Conservation (phyloP, 2,329 filamentous ascomycete species). For the Paecilomyces formosus region DNA sequence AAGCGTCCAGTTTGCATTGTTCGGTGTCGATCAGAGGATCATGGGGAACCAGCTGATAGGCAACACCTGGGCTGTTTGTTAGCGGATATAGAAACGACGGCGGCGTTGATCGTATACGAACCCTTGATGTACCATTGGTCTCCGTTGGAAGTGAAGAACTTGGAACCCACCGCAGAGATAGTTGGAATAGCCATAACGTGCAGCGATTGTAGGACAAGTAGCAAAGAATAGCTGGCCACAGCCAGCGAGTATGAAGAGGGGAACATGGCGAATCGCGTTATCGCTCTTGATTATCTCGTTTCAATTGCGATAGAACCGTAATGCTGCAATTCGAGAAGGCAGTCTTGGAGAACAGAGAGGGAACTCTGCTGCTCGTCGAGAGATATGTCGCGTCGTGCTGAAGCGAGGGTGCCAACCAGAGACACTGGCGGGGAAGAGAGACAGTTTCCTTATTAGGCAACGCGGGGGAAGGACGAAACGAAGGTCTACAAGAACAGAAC, state of each 20-base stretch:
- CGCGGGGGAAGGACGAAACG: neutral
- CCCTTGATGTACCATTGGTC: conserved; percentile 81
- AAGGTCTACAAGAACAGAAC: neutral
- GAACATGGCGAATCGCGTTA: conserved; percentile 3
- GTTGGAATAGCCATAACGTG: conserved; percentile 41
- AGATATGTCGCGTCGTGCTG: neutral
- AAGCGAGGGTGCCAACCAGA: neutral
- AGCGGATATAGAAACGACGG: neutral
- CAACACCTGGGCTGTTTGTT: conserved; percentile 50
- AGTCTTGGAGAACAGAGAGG: neutral
- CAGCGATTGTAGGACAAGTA: conserved; percentile 21
- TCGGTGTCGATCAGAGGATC: conserved; percentile 70
- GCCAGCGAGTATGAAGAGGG: conserved; percentile 2
- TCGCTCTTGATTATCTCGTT: neutral
- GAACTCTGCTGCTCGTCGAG: neutral
- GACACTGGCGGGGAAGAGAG: neutral
- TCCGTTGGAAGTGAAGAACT: conserved; percentile 77
- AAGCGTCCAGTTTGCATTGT: conserved; percentile 69
- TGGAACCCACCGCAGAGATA: conserved; percentile 61
- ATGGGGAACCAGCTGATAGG: conserved; percentile 59
- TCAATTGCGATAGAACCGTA: neutral
- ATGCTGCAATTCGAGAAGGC: neutral
- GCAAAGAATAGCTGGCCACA: conserved; percentile 10
- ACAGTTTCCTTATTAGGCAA: neutral
- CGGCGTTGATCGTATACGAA: conserved; percentile 19